Percentiles rank a stretch among this genome's conserved stretches.
phyloP scores from a whole-genome alignment of 2,329 filamentous ascomycete genomes.

The Fusarium siculi region DNA sequence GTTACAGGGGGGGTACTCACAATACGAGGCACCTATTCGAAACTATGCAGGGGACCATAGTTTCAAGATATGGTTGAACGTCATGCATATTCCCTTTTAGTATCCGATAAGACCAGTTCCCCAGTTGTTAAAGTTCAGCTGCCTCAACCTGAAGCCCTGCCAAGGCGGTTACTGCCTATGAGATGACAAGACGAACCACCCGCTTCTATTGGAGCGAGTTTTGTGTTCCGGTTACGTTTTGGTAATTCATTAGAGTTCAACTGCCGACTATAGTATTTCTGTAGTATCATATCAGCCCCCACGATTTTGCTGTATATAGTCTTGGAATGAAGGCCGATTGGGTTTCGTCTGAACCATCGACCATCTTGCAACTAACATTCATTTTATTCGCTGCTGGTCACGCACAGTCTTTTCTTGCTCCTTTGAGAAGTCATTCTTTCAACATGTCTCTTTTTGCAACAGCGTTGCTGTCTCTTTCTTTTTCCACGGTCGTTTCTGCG shows the following conservation, averaged over 20 bases:
- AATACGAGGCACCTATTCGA: constrained; percentile 12
- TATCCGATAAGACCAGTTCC: constrained; percentile 16
- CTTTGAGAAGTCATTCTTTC: neutral
- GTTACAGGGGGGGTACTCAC: neutral
- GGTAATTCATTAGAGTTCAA: constrained; percentile 4
- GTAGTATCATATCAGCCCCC: neutral
- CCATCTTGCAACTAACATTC: neutral
- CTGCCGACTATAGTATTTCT: neutral
- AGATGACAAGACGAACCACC: neutral
- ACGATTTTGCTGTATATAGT: constrained; percentile 4
- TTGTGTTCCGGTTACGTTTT: constrained; percentile 17
- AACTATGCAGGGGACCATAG: neutral
- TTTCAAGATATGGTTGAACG: neutral
- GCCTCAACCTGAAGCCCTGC: constrained; percentile 10
- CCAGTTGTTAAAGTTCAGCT: constrained; percentile 24
- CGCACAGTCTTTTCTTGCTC: neutral
- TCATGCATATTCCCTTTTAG: constrained; percentile 22
- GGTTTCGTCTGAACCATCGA: neutral
- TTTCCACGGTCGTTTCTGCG: constrained; percentile 11
- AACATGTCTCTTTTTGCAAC: constrained; percentile 12
- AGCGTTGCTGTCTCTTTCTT: neutral
- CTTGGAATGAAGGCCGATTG: neutral
- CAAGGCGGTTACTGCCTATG: constrained; percentile 1
- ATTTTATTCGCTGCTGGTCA: constrained; percentile 1
- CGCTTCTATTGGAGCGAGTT: neutral